Evolutionary conservation across 2,329 filamentous ascomycete species (phyloP), one percentile per base, ranked within the genome.

Genomic region (Ceratocystis lukuohia): DNA sequence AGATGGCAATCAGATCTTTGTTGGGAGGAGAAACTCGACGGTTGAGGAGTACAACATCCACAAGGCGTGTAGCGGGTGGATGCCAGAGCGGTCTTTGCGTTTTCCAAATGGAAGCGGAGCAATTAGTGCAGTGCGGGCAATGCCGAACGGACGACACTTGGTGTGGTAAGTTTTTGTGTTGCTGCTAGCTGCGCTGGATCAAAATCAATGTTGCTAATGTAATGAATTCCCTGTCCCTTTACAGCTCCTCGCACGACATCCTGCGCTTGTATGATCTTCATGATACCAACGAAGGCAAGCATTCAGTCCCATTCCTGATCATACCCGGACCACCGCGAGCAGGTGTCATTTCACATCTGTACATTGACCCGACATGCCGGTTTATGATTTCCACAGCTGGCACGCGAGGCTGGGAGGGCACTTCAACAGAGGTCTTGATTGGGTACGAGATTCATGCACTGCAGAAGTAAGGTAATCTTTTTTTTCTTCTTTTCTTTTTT

Each of bases 1-100:
- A 0, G 89, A 96, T 74, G 94, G 94, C 15, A 97, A 97, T 76
- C 91, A 85, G 75, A 92, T 99, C 71, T 99, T 96, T 76, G 92
- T 89, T 0, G 94, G 94, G 0, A 82, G 94, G 33, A 82, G 94
- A 67, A 97, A 97, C 75, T 84, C 91, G 64, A 95, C 91, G 0
- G 94, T 99, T 0, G 94, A 99, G 71, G 94, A 99, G 75, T 99
- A 89, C 76, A 91, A 85, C 72, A 80, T 99, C 20, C 90, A 94
- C 74, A 91, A 91, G 71, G 85, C 83, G 0, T 75, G 74, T 62
- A 71, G 86, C 0, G 81, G 90, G 1, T 88, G 88, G 76, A 82
- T 84, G 69, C 87, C 92, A 0, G 85, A 89, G 71, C 83, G 94
- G 44, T 84, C 85, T 0, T 88, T 99, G 74, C 91, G 88, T 71